Percentiles rank a stretch among this genome's conserved stretches.
These are phyloP conservation scores for Bjerkandera adusta DNA, from an alignment of 1,284 basidiomycete species.

Conservation along the genomic window DNA sequence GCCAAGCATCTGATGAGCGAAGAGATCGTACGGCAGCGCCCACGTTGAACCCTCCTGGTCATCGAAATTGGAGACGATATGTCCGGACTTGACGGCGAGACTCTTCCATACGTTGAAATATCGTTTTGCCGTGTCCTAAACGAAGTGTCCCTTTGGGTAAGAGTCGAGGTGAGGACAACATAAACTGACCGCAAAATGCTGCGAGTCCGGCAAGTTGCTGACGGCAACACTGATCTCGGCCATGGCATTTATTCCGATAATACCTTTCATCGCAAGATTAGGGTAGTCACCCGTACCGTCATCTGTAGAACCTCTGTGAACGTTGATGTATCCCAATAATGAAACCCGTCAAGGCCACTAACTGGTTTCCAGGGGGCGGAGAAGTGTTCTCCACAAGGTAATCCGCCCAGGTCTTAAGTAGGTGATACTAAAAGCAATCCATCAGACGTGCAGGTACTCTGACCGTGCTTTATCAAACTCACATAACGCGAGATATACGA, in stretches of 20 bases:
- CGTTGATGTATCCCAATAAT: constrained; percentile 23
- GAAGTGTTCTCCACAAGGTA: constrained; percentile 60
- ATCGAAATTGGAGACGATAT: constrained; percentile 39
- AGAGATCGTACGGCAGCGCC: constrained; percentile 66
- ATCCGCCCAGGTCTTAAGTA: constrained; percentile 66
- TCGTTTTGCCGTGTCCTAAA: constrained; percentile 16
- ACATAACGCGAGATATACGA: constrained; percentile 32
- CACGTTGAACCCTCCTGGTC: constrained; percentile 44
- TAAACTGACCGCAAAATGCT: constrained; percentile 55
- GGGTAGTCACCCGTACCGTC: constrained; percentile 54
- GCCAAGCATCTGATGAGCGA: constrained; percentile 55
- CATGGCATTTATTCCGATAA: constrained; percentile 67
- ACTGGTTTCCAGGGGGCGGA: constrained; percentile 48
- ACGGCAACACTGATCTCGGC: constrained; percentile 47
- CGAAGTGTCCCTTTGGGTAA: too few species aligned
- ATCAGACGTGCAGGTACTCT: too few species aligned
- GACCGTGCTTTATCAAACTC: too few species aligned
- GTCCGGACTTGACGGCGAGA: constrained; percentile 34
- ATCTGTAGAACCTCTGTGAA: constrained; percentile 9
- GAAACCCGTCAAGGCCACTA: constrained; percentile 53
- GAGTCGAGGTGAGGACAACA: too few species aligned
- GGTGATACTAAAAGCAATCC: constrained; percentile 35
- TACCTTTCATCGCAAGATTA: constrained; percentile 73
- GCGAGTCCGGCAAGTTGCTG: constrained; percentile 40
- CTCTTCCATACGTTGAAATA: constrained; percentile 25